Conservation (phyloP, 371 early-diverging fungal species). For the Zychaea mexicana region DNA sequence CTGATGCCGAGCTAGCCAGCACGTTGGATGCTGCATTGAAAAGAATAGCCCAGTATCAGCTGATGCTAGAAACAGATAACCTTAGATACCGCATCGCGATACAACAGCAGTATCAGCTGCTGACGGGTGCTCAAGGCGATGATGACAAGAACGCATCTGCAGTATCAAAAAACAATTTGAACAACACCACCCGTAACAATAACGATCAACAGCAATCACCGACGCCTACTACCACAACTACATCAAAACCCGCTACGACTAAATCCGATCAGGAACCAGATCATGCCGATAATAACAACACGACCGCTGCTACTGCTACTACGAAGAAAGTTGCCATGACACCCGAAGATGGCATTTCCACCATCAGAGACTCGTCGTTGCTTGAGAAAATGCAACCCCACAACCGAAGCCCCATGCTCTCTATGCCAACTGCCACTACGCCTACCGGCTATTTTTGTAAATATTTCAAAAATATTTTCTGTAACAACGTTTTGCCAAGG, state of each 20-base stretch:
- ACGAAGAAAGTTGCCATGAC: slow-evolving; percentile 11
- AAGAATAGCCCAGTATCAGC: slow-evolving; percentile 40
- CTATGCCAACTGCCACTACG: slow-evolving; percentile 16
- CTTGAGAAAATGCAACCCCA: slow-evolving; percentile 37
- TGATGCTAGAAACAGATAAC: slow-evolving; percentile 42
- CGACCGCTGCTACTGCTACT: no score
- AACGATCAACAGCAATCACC: slow-evolving; percentile 1
- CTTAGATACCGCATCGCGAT: slow-evolving; percentile 44
- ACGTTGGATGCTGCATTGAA: slow-evolving; percentile 32
- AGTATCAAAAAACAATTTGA: neutral
- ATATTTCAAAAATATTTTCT: slow-evolving; percentile 6
- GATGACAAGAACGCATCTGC: neutral
- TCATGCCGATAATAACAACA: neutral
- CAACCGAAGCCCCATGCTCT: slow-evolving; percentile 22
- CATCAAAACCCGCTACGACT: neutral
- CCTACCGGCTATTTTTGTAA: slow-evolving; percentile 35
- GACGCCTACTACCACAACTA: neutral
- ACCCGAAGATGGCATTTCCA: slow-evolving; percentile 37
- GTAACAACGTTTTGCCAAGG: neutral
- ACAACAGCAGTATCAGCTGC: slow-evolving; percentile 42
- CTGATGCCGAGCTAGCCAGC: slow-evolving; percentile 20
- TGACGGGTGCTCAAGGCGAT: slow-evolving; percentile 16
- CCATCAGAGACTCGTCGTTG: slow-evolving; percentile 34
- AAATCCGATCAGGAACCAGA: neutral
- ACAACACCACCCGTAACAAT: no score